These are phyloP conservation scores for Nicotiana noctiflora DNA, from an alignment of 257 asterid species.

Conservation along the genomic window DNA sequence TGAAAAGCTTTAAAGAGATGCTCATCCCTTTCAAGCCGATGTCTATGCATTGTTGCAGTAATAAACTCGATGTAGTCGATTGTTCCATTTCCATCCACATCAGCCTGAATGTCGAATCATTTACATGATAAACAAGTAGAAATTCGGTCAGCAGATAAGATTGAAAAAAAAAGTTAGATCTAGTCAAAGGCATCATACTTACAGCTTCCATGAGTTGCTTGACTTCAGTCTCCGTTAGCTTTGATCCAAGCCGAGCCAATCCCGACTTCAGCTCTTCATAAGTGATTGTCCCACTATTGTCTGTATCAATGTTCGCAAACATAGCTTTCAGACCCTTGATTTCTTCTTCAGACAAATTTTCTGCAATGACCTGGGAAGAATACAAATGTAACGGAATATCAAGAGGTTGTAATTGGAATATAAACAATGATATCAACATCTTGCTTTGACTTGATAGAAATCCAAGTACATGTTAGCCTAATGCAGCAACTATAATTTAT, in stretches of 20 bases:
- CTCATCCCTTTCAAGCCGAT: constrained; percentile 83
- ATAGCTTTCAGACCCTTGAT: constrained; percentile 74
- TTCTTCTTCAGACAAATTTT: constrained; percentile 86
- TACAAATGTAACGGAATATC: not conserved
- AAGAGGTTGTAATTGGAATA: not conserved
- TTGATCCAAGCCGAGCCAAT: constrained; percentile 81
- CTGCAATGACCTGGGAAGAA: constrained; percentile 65
- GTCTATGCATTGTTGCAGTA: constrained; percentile 96
- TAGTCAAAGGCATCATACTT: constrained; percentile 18
- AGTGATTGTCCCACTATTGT: constrained; percentile 80
- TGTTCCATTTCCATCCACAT: constrained; percentile 92
- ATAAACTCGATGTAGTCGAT: constrained; percentile 87
- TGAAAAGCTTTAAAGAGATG: constrained; percentile 75
- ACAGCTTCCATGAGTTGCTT: constrained; percentile 94
- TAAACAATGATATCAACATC: not conserved
- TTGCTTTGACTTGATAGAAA: not conserved
- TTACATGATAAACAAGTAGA: not conserved
- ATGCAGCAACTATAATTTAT: not conserved
- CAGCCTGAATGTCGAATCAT: constrained; percentile 50
- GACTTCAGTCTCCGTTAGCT: constrained; percentile 70
- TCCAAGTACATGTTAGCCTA: not conserved
- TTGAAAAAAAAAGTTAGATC: not conserved
- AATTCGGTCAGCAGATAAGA: not conserved
- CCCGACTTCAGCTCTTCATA: constrained; percentile 82
- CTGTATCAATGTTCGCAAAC: constrained; percentile 77